Conservation (phyloP, 345 rosid species). For the Gossypium raimondii region DNA sequence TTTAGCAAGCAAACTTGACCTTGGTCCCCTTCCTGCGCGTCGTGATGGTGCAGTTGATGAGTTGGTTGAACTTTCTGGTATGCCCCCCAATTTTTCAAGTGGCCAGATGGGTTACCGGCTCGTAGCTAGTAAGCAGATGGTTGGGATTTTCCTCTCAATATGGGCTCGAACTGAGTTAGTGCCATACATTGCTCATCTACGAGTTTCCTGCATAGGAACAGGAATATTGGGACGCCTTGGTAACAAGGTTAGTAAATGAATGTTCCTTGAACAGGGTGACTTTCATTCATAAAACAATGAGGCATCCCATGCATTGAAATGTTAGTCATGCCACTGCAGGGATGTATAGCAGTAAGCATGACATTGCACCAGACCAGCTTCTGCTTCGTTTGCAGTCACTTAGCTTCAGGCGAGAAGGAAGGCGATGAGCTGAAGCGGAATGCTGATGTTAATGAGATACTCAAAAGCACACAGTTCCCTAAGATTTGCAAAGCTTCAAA, state of each 20-base stretch:
- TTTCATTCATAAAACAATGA: neutral
- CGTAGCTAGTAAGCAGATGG: constrained; percentile 91
- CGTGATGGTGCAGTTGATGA: constrained; percentile 22
- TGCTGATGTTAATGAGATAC: constrained; percentile 77
- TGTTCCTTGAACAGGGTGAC: neutral
- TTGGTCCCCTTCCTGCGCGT: constrained; percentile 27
- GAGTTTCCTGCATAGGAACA: constrained; percentile 74
- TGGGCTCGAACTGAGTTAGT: constrained; percentile 83
- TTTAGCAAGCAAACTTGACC: constrained; percentile 31
- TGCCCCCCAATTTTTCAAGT: constrained; percentile 22
- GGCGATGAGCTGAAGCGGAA: constrained; percentile 91
- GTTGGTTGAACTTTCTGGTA: constrained; percentile 26
- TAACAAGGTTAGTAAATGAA: constrained; percentile 55
- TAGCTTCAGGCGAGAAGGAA: constrained; percentile 97
- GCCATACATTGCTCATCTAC: constrained; percentile 83
- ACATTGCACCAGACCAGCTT: constrained; percentile 86
- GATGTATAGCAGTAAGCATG: constrained; percentile 88
- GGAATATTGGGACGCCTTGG: constrained; percentile 94
- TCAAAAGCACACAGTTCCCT: constrained; percentile 66
- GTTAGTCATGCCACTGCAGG: constrained; percentile 36
- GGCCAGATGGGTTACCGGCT: constrained; percentile 49
- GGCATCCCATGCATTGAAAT: neutral
- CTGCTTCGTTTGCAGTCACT: constrained; percentile 91
- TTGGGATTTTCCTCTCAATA: constrained; percentile 80
- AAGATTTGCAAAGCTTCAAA: constrained; percentile 60